Conservation (phyloP, 306 rosid species). For the Hippophae tibetana region DNA sequence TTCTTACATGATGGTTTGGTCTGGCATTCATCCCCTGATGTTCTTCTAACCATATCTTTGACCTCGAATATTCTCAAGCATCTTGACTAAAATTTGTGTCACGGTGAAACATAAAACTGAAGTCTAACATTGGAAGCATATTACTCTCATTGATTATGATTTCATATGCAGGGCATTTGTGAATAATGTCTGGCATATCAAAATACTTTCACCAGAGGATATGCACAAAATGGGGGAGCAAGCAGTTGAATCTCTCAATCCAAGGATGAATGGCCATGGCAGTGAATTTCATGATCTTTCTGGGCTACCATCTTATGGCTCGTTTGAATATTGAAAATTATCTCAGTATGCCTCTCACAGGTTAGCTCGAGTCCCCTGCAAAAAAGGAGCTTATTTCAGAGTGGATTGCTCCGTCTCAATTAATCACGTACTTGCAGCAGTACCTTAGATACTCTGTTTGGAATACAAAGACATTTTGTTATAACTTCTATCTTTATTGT, state of each 20-base stretch:
- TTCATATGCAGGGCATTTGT: slow-evolving; percentile 55
- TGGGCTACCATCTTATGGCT: slow-evolving; percentile 50
- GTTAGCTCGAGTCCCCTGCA: not conserved
- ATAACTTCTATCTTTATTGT: too few relatives aligned
- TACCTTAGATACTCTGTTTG: too few relatives aligned
- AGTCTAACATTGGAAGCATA: too few relatives aligned
- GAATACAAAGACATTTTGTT: too few relatives aligned
- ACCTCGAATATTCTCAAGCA: too few relatives aligned
- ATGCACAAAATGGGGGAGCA: slow-evolving; percentile 73
- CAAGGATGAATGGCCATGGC: slow-evolving; percentile 37
- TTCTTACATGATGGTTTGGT: too few relatives aligned
- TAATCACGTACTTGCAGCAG: too few relatives aligned
- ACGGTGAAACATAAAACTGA: too few relatives aligned
- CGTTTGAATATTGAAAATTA: slow-evolving; percentile 40
- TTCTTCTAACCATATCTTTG: too few relatives aligned
- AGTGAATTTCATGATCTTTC: slow-evolving; percentile 48
- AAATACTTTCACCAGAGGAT: slow-evolving; percentile 78
- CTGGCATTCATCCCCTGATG: too few relatives aligned
- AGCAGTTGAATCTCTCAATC: slow-evolving; percentile 48
- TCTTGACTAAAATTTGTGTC: too few relatives aligned
- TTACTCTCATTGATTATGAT: slow-evolving; percentile 1
- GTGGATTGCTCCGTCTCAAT: too few relatives aligned
- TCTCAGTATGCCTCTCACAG: not conserved
- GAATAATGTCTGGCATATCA: slow-evolving; percentile 77
- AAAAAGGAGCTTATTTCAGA: not conserved